A percentile compares a stretch with the other conserved stretches of the same genome.
phyloP scores from a whole-genome alignment of 2,329 filamentous ascomycete species.

The Stenocarpella maydis region DNA sequence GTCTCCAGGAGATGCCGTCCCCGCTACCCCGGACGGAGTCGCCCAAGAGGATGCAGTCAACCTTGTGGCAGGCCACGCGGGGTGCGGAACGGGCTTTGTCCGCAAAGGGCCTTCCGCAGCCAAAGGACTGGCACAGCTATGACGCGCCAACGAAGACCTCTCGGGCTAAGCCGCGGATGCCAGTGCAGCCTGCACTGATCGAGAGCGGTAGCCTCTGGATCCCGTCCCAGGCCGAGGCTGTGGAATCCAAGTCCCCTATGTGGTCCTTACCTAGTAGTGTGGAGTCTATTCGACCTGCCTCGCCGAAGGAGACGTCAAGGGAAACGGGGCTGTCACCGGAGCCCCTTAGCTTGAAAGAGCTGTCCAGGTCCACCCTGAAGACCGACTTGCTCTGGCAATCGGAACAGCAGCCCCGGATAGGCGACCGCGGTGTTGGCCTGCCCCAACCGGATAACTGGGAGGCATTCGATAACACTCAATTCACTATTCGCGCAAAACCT shows the following conservation, averaged over 20 bases:
- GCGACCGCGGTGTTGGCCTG: constrained; percentile 40
- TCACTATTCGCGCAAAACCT: constrained; percentile 42
- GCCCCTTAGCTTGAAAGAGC: not conserved
- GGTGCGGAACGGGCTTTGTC: constrained; percentile 1
- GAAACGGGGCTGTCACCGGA: not conserved
- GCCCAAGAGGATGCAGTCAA: constrained; percentile 31
- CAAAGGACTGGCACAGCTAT: constrained; percentile 35
- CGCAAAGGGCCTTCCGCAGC: constrained; percentile 30
- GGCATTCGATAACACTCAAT: constrained; percentile 43
- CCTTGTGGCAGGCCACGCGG: constrained; percentile 32
- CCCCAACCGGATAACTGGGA: constrained; percentile 52
- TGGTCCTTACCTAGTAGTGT: constrained; percentile 23
- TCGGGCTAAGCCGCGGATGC: constrained; percentile 32
- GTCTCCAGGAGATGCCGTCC: constrained; percentile 35
- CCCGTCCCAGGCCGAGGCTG: constrained; percentile 6
- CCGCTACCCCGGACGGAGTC: constrained; percentile 34
- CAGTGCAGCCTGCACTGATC: constrained; percentile 28
- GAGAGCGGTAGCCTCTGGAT: constrained; percentile 39
- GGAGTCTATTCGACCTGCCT: not conserved
- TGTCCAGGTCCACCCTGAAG: not conserved
- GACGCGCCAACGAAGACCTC: constrained; percentile 32
- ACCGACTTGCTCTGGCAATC: constrained; percentile 25
- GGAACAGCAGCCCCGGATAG: constrained; percentile 1
- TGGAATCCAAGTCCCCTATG: constrained; percentile 19
- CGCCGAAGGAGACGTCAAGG: not conserved